Base-by-base conservation (phyloP, 495 filamentous ascomycete species). In the Aspergillus olivimuriae region DNA sequence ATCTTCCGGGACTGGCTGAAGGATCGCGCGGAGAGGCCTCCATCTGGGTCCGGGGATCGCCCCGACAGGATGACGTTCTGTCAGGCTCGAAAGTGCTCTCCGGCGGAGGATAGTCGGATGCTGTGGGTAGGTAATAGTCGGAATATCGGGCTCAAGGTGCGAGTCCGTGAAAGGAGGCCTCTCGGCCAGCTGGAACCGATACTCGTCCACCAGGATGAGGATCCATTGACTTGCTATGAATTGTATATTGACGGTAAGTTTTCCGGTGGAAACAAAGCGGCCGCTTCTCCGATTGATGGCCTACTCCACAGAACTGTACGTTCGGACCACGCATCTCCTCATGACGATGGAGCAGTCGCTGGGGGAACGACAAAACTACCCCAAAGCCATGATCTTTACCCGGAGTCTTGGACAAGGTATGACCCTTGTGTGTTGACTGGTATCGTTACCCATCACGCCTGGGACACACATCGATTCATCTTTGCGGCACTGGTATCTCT, bases 1-100 rank as follows among this genome's bases (percentile, higher is more conserved):
- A 63, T 89, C 28, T 88, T 76, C 67, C 70, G 83, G 23, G 65
- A 76, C 26, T 90, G 86, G 86, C 61, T 91, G 37, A 65, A 71
- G n/a, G 65, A 65, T 40, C 65, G 57, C 26, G 48, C 51, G n/a
- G 38, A 47, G 16, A 41, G 39, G 48, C 46, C n/a, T n/a, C n/a
- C n/a, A n/a, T n/a, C n/a, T n/a, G n/a, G n/a, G n/a, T n/a, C n/a
- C n/a, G n/a, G n/a, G n/a, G n/a, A n/a, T n/a, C n/a, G n/a, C n/a
- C n/a, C n/a, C n/a, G n/a, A n/a, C n/a, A n/a, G n/a, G n/a, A n/a
- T n/a, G n/a, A n/a, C n/a, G n/a, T n/a, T n/a, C n/a, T n/a, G n/a
- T n/a, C n/a, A n/a, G n/a, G n/a, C n/a, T n/a, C n/a, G n/a, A n/a
- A n/a, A n/a, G n/a, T n/a, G n/a, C n/a, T n/a, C n/a, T n/a, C n/a